phyloP scores from a whole-genome alignment of 2,329 filamentous ascomycete genomes.

The Scleromitrula shiraiana region DNA sequence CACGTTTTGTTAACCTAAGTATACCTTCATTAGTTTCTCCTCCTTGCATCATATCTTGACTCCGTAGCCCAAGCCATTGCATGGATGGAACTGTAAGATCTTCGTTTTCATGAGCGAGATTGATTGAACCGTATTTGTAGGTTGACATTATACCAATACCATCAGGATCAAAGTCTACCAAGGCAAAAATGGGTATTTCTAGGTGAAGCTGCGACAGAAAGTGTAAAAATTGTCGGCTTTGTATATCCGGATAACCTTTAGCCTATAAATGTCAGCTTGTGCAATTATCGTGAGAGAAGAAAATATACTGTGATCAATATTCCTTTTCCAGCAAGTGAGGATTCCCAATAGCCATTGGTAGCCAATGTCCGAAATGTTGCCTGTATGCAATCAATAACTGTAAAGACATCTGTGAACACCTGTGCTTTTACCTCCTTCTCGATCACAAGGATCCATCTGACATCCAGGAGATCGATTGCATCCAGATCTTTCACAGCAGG shows the following conservation, averaged over 20 bases:
- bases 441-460: constrained; percentile 62
- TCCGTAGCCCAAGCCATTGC: constrained; percentile 54
- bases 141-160: constrained; percentile 66
- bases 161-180: constrained; percentile 72
- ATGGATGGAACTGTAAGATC: constrained; percentile 42
- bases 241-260: constrained; percentile 75
- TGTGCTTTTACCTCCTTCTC: constrained; percentile 61
- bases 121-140: constrained; percentile 63
- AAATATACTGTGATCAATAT: constrained; percentile 56
- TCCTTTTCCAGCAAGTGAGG: constrained; percentile 43
- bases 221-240: constrained; percentile 57
- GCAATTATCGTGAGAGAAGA: not conserved
- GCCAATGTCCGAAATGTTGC: constrained; percentile 67
- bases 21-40: constrained; percentile 3
- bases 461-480: constrained; percentile 39
- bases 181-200: constrained; percentile 48
- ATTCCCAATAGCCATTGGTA: constrained; percentile 46
- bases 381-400: constrained; percentile 34
- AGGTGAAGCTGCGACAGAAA: constrained; percentile 41
- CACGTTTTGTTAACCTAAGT: constrained; percentile 11
- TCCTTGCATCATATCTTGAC: constrained; percentile 20
- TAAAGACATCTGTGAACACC: not conserved
- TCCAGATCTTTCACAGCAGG: constrained; percentile 45
- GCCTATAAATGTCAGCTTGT: constrained; percentile 42
- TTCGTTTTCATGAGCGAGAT: constrained; percentile 50